Evolutionary conservation across 2,329 filamentous ascomycete species (phyloP), one percentile per base, ranked within the genome.

Genomic region (Lecanicillium sp.): DNA sequence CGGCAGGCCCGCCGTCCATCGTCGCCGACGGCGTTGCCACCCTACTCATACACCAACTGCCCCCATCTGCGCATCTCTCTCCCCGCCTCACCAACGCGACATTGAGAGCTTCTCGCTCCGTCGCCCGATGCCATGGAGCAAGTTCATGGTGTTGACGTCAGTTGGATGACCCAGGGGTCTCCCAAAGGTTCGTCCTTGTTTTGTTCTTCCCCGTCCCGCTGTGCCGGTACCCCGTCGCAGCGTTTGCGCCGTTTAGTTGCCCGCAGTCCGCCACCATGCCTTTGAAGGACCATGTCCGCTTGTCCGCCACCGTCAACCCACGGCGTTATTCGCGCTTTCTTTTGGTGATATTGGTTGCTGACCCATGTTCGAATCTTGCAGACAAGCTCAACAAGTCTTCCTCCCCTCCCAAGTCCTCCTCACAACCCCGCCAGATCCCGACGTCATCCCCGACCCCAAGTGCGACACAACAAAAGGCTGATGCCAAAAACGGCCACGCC

Each of bases 91-190:
- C 11, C 14, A 8, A 30, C 22, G 22, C 22, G 22, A 25, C 7
- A 25, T 25, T 25, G 22, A 25, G 22, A 25, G 7, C 11, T 11
- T 31, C n/a, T 6, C 7, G 8, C 7, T 31, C 29, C n/a, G 29
- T 31, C 31, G 36, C 25, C 39, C n/a, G 35, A 36, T 56, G 68
- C 49, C 45, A 90, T 90, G 86, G 86, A 90, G 64, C 81, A 84
- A 51, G 77, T 86, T 48, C 80, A 87, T 59, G 81, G 82, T 49
- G 77, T 94, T 55, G 87, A 94, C 64, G 87, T 94, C 56, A 88
- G 84, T 62, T 94, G 87, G 87, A 84, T 94, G 69, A 74, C 74
- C 51, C 84, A 92, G 63, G 84, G 85, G 57, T 78, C 82, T 51
- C 79, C 81, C 47, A 88, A 84, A 82, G 87, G 87, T 86, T 71